These are phyloP conservation scores for Ascochyta viciae-villosae DNA, from an alignment of 2,329 filamentous ascomycete genomes.

Conservation along the genomic window DNA sequence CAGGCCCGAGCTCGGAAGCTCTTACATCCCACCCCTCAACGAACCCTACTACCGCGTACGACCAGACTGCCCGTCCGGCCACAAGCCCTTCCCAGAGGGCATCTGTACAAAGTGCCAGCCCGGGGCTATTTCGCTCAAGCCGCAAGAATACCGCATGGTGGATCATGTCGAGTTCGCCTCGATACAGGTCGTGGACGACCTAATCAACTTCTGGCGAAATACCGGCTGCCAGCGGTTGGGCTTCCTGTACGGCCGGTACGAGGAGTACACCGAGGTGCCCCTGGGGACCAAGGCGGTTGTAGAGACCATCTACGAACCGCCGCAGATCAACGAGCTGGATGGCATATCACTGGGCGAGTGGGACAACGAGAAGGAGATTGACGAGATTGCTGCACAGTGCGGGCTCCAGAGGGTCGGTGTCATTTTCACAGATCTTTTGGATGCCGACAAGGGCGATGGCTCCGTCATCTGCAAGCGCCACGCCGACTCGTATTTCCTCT, in stretches of 20 bases:
- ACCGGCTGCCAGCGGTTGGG: conserved; percentile 85
- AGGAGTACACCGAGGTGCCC: conserved; percentile 90
- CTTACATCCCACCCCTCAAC: conserved; percentile 92
- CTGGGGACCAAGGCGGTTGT: conserved; percentile 94
- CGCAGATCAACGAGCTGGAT: conserved; percentile 86
- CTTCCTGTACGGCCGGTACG: conserved; percentile 88
- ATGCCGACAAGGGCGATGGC: conserved; percentile 81
- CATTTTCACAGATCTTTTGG: conserved; percentile 91
- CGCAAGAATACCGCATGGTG: conserved; percentile 93
- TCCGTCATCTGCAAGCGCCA: conserved; percentile 94
- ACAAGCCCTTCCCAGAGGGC: conserved; percentile 91
- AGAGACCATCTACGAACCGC: conserved; percentile 95
- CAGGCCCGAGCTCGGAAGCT: conserved; percentile 90
- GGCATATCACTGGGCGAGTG: conserved; percentile 85
- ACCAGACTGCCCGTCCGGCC: conserved; percentile 88
- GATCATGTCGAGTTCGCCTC: conserved; percentile 97
- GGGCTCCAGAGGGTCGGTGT: conserved; percentile 89
- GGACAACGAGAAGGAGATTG: conserved; percentile 82
- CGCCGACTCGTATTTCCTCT: conserved; percentile 91
- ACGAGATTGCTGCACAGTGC: conserved; percentile 80
- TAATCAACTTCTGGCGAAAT: conserved; percentile 90
- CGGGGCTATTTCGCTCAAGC: conserved; percentile 93
- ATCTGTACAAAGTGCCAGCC: conserved; percentile 99
- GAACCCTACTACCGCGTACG: conserved; percentile 93
- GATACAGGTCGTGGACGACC: conserved; percentile 81